Conservation (phyloP, 2,329 filamentous ascomycete genomes). For the Aureobasidium sp. region DNA sequence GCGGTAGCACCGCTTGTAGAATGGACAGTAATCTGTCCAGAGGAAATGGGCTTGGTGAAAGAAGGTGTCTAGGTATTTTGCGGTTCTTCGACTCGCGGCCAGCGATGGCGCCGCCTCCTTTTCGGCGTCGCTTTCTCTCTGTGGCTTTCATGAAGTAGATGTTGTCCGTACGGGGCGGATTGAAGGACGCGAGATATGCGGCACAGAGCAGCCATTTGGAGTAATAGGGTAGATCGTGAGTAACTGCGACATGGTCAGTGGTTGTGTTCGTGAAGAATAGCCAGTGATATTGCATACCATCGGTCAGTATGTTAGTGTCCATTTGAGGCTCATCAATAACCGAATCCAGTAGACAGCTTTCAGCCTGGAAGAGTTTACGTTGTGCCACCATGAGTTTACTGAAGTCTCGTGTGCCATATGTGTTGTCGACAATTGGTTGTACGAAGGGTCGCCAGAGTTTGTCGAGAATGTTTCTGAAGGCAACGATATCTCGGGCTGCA, state of each 20-base stretch:
- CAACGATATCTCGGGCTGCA: slow-evolving; percentile 68
- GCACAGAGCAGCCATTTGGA: slow-evolving; percentile 67
- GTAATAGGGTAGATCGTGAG: slow-evolving; percentile 56
- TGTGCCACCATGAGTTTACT: slow-evolving; percentile 69
- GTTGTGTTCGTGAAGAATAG: too few species aligned
- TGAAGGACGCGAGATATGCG: slow-evolving; percentile 75
- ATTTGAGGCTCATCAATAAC: slow-evolving; percentile 11
- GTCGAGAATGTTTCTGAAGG: slow-evolving; percentile 60
- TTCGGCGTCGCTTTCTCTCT: slow-evolving; percentile 40
- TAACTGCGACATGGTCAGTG: slow-evolving; percentile 18
- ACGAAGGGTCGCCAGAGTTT: slow-evolving; percentile 82
- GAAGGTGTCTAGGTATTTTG: slow-evolving; percentile 67
- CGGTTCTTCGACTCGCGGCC: slow-evolving; percentile 40
- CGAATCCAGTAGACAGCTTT: slow-evolving; percentile 55
- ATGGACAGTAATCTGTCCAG: slow-evolving; percentile 73
- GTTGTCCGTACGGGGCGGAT: slow-evolving; percentile 63
- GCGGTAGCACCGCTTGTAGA: slow-evolving; percentile 57
- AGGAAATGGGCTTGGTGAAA: slow-evolving; percentile 69
- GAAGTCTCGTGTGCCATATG: slow-evolving; percentile 70
- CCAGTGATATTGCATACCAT: neutral
- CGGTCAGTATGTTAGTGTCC: neutral
- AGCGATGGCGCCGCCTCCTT: slow-evolving; percentile 38
- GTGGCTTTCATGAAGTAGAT: slow-evolving; percentile 68
- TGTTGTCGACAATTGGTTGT: slow-evolving; percentile 63
- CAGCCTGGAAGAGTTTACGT: slow-evolving; percentile 62